Conservation (phyloP, 2,329 filamentous ascomycete species). For the Aspergillus floridensis region DNA sequence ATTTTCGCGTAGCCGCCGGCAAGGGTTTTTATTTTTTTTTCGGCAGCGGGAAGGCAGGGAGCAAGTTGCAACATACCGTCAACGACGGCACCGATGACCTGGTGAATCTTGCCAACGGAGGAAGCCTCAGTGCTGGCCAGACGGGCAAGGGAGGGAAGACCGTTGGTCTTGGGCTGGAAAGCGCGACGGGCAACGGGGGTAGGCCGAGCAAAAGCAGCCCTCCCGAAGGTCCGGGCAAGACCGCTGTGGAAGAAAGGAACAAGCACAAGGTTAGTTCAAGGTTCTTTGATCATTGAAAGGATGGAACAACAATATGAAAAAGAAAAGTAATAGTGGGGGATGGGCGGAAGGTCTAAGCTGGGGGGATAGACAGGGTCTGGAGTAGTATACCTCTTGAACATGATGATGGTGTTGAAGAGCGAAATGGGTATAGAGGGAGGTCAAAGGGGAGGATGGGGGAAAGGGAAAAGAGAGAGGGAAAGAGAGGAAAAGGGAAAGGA, state of each 20-base stretch:
- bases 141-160: constrained; percentile 59
- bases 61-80: constrained; percentile 67
- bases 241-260: constrained; percentile 47
- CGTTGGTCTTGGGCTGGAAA: constrained; percentile 57
- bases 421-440: constrained; percentile 36
- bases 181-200: constrained; percentile 54
- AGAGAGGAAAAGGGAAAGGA: constrained; percentile 30
- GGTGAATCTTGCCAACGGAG: constrained; percentile 63
- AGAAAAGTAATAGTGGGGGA: constrained; percentile 17
- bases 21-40: constrained; percentile 17
- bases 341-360: constrained; percentile 9
- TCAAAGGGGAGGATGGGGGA: constrained; percentile 34
- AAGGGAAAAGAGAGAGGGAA: constrained; percentile 31
- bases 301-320: constrained; percentile 11
- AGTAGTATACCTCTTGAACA: constrained; percentile 58
- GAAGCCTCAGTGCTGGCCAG: constrained; percentile 60
- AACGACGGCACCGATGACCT: constrained; percentile 98
- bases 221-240: constrained; percentile 64
- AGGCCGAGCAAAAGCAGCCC: constrained; percentile 58
- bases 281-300: not conserved
- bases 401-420: constrained; percentile 51
- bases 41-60: constrained; percentile 18
- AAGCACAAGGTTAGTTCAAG: constrained; percentile 8
- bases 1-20: constrained; percentile 39
- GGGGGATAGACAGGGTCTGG: not conserved